Percentiles rank a stretch among this genome's conserved stretches.
phyloP scores from a whole-genome alignment of 768 basidiomycete genomes.

The Cytidiella melzeri region DNA sequence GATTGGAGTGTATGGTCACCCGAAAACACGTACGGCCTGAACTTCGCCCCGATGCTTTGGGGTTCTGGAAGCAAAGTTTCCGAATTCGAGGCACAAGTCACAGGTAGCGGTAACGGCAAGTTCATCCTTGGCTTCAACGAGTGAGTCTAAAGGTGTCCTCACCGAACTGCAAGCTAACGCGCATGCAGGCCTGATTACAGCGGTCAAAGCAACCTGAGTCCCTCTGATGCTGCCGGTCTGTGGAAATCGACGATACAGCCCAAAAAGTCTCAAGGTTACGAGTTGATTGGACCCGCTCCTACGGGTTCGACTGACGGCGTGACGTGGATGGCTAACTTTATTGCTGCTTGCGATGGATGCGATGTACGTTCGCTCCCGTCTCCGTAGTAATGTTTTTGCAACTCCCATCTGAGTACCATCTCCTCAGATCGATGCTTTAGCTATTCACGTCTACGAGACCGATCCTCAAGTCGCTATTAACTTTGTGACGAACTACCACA shows the following conservation, averaged over 20 bases:
- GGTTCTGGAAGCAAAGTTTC: conserved; percentile 36
- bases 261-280: conserved; percentile 36
- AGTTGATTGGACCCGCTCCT: conserved; percentile 48
- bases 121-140: conserved; percentile 50
- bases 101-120: conserved; percentile 43
- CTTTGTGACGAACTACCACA: conserved; percentile 44
- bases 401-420: neutral
- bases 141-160: too few relatives aligned
- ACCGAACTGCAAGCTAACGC: neutral
- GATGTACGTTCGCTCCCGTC: conserved; percentile 25
- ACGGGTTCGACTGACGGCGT: conserved; percentile 47
- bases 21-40: conserved; percentile 31
- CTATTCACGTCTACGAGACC: conserved; percentile 55
- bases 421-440: conserved; percentile 38
- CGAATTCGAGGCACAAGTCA: conserved; percentile 33
- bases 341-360: conserved; percentile 43
- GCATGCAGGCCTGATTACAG: conserved; percentile 52
- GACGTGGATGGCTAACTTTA: conserved; percentile 47
- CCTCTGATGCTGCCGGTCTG: conserved; percentile 40
- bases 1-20: conserved; percentile 38
- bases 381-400: neutral
- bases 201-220: conserved; percentile 46
- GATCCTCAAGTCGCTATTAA: conserved; percentile 46
- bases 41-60: conserved; percentile 57
- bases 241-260: conserved; percentile 51